Evolutionary conservation across 345 rosid genomes (phyloP).

Genomic region (Tarenaya hassleriana): DNA sequence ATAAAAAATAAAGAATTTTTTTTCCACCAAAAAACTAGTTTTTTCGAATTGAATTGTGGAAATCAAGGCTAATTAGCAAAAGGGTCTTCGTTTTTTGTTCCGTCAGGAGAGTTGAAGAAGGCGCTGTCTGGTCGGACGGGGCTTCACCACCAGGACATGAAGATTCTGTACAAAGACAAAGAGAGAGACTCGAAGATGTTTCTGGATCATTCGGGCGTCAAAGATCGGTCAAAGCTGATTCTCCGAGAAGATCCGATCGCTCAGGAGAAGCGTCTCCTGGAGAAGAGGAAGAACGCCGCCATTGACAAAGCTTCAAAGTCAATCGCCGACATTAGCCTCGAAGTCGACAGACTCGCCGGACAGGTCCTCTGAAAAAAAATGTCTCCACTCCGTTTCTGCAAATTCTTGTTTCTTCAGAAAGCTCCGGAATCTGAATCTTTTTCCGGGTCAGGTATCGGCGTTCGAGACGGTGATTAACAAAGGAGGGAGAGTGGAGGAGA

Average conservation of each 20-base stretch:
- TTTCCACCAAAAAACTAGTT: not conserved
- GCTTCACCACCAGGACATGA: constrained; percentile 86
- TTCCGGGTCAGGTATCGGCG: constrained; percentile 83
- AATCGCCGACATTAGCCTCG: constrained; percentile 75
- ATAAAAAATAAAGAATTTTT: not conserved
- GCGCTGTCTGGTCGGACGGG: constrained; percentile 68
- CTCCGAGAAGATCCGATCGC: constrained; percentile 81
- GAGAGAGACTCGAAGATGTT: constrained; percentile 95
- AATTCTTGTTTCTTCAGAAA: not conserved
- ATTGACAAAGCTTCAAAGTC: constrained; percentile 84
- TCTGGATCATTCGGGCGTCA: constrained; percentile 82
- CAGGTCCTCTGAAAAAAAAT: constrained; percentile 40
- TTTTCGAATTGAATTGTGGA: not conserved
- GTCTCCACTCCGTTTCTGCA: constrained; percentile 1
- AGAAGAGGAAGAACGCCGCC: constrained; percentile 70
- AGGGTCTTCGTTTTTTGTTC: constrained; percentile 3
- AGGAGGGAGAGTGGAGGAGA: constrained; percentile 86
- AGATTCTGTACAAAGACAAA: constrained; percentile 81
- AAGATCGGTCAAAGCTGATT: constrained; percentile 79
- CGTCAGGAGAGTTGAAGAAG: constrained; percentile 94
- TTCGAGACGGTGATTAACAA: constrained; percentile 55
- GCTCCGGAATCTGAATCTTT: constrained; percentile 8
- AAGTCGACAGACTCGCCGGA: constrained; percentile 81
- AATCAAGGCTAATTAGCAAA: not conserved
- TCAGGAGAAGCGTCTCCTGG: constrained; percentile 77